These are phyloP conservation scores for Lavandula angustifolia DNA, from an alignment of 257 asterid genomes.

Conservation along the genomic window DNA sequence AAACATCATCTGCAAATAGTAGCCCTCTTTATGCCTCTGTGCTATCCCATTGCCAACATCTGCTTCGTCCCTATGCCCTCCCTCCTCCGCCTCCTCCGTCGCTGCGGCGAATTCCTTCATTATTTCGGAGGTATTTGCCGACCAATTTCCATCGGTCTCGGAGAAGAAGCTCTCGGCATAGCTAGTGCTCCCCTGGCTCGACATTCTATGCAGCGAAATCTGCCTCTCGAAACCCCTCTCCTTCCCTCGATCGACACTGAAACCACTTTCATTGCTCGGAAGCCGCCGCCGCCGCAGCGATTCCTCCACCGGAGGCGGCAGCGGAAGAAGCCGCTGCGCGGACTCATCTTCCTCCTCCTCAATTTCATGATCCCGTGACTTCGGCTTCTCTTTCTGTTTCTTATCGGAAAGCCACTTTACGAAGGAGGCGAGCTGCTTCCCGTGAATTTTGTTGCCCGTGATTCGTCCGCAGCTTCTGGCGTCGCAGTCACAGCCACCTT, in stretches of 20 bases:
- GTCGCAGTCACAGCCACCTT: constrained; percentile 23
- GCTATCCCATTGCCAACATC: constrained; percentile 34
- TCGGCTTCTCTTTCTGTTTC: constrained; percentile 47
- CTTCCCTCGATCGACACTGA: constrained; percentile 37
- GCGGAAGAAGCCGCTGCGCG: constrained; percentile 44
- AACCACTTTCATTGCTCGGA: constrained; percentile 36
- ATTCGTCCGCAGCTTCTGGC: constrained; percentile 29
- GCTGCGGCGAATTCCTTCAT: constrained; percentile 41
- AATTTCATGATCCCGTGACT: constrained; percentile 27
- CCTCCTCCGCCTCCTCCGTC: constrained; percentile 48
- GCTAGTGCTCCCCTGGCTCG: constrained; percentile 77
- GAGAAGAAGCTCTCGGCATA: constrained; percentile 81
- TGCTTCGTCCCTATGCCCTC: constrained; percentile 28
- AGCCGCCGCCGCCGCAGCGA: constrained; percentile 44
- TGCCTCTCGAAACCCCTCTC: constrained; percentile 56
- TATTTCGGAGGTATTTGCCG: constrained; percentile 44
- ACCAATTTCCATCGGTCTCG: constrained; percentile 78
- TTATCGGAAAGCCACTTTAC: constrained; percentile 63
- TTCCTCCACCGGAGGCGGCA: constrained; percentile 36
- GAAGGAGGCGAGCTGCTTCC: constrained; percentile 63
- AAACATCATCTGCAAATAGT: constrained; percentile 64
- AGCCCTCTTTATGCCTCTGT: constrained; percentile 62
- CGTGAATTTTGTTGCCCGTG: constrained; percentile 76
- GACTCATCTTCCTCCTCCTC: constrained; percentile 49
- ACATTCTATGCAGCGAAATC: constrained; percentile 60